Evolutionary conservation across 2,329 filamentous ascomycete species (phyloP).

Genomic region (Fusarium burgessii): DNA sequence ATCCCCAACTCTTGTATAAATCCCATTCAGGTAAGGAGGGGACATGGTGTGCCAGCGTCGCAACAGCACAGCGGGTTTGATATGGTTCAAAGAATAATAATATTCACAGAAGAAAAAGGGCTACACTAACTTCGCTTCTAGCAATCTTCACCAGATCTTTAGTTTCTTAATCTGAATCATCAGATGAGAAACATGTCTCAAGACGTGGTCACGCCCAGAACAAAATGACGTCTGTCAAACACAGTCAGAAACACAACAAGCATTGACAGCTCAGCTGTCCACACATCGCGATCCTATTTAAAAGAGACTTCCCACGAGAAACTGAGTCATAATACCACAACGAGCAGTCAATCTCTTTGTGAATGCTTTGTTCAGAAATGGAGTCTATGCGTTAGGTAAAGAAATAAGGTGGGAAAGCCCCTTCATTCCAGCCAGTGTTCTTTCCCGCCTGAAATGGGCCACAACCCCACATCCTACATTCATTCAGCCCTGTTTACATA

Average conservation of each 20-base stretch:
- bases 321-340: neutral
- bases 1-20: constrained; percentile 5
- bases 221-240: constrained; percentile 28
- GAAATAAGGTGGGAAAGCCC: neutral
- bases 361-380: constrained; percentile 11
- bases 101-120: neutral
- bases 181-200: constrained; percentile 30
- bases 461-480: neutral
- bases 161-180: constrained; percentile 14
- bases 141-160: neutral
- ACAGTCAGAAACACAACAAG: constrained; percentile 22
- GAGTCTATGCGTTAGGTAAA: constrained; percentile 10
- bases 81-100: neutral
- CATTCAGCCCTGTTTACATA: constrained; percentile 25
- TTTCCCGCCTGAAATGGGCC: neutral
- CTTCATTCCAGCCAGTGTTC: neutral
- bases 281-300: constrained; percentile 33
- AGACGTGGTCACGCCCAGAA: constrained; percentile 24
- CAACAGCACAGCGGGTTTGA: neutral
- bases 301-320: neutral
- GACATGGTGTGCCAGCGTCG: neutral
- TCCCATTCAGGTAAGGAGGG: neutral
- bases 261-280: constrained; percentile 27
- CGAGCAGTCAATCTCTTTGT: neutral
- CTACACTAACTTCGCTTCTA: neutral